Conservation (phyloP, 768 basidiomycete genomes). For the Pilatotrama ljubarskyi region DNA sequence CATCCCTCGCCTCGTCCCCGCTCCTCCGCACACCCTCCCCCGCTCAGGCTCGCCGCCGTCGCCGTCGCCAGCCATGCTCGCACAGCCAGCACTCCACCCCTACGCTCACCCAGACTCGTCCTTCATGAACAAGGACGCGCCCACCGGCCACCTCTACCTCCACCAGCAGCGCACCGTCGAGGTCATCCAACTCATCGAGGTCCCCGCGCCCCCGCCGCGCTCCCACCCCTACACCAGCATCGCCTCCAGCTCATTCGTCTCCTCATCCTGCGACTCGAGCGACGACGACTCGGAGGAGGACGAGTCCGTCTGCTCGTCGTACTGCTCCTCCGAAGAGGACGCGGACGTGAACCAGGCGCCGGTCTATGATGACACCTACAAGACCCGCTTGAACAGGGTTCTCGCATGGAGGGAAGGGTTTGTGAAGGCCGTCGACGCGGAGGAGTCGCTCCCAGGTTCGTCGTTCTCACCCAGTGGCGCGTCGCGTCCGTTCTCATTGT, state of each 20-base stretch:
- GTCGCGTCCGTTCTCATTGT: not conserved
- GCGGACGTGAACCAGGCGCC: slow-evolving; percentile 22
- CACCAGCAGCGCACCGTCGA: slow-evolving; percentile 50
- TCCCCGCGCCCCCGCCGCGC: slow-evolving; percentile 52
- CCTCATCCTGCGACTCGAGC: slow-evolving; percentile 41
- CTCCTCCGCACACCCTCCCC: not conserved
- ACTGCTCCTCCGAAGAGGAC: slow-evolving; percentile 64
- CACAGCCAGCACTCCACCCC: slow-evolving; percentile 18
- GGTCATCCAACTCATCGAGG: slow-evolving; percentile 77
- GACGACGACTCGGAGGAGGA: slow-evolving; percentile 37
- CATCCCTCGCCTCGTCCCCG: slow-evolving; percentile 12
- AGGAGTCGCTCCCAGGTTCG: slow-evolving; percentile 44
- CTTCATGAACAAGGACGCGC: slow-evolving; percentile 30
- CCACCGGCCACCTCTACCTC: slow-evolving; percentile 41
- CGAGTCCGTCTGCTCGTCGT: slow-evolving; percentile 57
- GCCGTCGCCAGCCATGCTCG: slow-evolving; percentile 23
- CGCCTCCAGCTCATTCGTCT: slow-evolving; percentile 42
- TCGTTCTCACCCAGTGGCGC: slow-evolving; percentile 9
- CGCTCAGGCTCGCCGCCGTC: not conserved
- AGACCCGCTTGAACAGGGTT: slow-evolving; percentile 62
- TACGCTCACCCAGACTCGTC: slow-evolving; percentile 20
- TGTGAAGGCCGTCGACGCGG: slow-evolving; percentile 44
- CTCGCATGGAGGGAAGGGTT: slow-evolving; percentile 69
- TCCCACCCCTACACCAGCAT: slow-evolving; percentile 39
- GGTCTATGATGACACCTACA: slow-evolving; percentile 50